Evolutionary conservation across 192 early-diverging fungal genomes (phyloP).

Genomic region (Entomortierella parvispora): DNA sequence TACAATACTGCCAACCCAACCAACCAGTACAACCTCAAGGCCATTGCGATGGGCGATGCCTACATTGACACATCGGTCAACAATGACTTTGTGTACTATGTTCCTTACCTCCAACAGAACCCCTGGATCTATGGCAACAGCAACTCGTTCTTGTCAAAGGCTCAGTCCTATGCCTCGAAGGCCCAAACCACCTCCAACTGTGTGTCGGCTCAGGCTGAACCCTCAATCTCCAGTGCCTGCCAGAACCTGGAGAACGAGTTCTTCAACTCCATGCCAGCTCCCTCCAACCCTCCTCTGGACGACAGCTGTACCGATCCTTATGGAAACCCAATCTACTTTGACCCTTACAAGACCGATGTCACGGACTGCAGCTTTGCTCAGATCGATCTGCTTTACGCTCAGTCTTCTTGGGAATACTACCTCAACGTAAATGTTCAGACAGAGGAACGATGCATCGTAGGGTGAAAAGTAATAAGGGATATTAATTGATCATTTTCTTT

Average conservation of each 20-base stretch:
- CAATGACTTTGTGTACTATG: conserved; percentile 22
- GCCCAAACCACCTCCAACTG: conserved; percentile 4
- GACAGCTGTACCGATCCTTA: conserved; percentile 1
- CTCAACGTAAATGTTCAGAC: conserved; percentile 10
- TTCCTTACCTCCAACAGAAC: background rate
- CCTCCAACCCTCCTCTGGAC: conserved; percentile 2
- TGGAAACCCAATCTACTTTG: conserved; percentile 4
- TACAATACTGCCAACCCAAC: conserved; percentile 11
- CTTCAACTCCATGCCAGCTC: background rate
- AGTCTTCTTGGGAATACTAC: conserved; percentile 5
- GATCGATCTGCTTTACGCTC: conserved; percentile 1
- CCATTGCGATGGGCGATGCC: conserved; percentile 34
- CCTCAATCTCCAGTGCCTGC: conserved; percentile 6
- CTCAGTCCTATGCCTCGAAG: conserved; percentile 5
- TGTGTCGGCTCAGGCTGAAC: background rate
- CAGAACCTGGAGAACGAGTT: conserved; percentile 3
- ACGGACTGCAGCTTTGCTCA: conserved; percentile 7
- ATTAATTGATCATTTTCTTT: background rate
- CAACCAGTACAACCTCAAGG: conserved; percentile 26
- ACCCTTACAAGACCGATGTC: conserved; percentile 3
- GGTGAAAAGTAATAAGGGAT: no score
- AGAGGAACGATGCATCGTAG: no score
- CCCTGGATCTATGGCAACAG: conserved; percentile 20
- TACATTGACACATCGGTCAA: conserved; percentile 1
- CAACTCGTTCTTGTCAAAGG: conserved; percentile 1